Evolutionary conservation across 768 basidiomycete genomes (phyloP), one percentile per base, ranked within the genome.

Genomic region (Boletus tomentosulus): DNA sequence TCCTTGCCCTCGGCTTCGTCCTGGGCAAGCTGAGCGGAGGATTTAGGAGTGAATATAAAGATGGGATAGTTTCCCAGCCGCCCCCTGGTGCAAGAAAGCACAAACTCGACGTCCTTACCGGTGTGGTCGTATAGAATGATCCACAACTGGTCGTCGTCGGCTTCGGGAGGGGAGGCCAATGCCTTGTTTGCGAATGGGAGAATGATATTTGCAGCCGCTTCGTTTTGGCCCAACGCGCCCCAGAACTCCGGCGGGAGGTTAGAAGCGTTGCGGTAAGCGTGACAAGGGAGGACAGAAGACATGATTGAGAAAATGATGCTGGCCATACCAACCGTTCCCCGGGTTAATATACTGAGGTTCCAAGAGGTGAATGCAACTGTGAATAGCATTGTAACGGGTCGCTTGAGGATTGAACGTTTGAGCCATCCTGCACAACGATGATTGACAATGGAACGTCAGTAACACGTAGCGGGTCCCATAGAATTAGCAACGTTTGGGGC

Each of bases 21-120:
- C 41, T 39, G 48, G 5, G 48, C 58, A 30, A 87, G 74, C 6
- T 57, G 54, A 15, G 70, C 66, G 61, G 62, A 73, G 0, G 72
- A 76, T 55, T 74, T 74, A 33, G 73, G 72, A 25, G 73, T 78
- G 62, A 76, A 79, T 28, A 90, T 72, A 70, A 90, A 90, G 8
- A 86, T 60, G 3, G 89, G 89, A 57, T 89, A 86, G 45, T 72
- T 62, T 1, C 80, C 86, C 47, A 85, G 70, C 19, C 68, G 63
- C 0, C 80, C 81, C 28, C 76, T 66, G 0, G 84, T 87, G 58
- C 81, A 81, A 11, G 85, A 78, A 4, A 88, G 70, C 9, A 90
- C 68, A 54, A 85, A 78, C 46, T 41, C 55, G 41, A 63, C 50
- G 11, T 51, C 31, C 6, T 52, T 46, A 13, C 43, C 39, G 7